Base-by-base conservation (phyloP, 2,329 filamentous ascomycete species). In the Neurospora crassa region DNA sequence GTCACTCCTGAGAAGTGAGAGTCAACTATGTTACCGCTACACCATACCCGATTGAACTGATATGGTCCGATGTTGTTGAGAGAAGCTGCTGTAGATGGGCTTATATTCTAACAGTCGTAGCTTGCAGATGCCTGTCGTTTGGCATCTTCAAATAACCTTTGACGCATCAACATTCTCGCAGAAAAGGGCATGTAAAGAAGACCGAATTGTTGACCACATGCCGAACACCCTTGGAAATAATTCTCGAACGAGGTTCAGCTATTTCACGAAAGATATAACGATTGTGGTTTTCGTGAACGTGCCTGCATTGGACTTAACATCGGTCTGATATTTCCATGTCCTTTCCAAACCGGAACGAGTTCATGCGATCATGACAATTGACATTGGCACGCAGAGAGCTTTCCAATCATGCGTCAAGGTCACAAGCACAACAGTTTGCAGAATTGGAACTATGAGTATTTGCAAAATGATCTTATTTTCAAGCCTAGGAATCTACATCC, bases 31-130 rank as follows among this genome's bases (percentile, higher is more conserved):
- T 37, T 37, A 37, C 34, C 34, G 34, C 34, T 37, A 37, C 34
- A 59, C 47, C 47, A 59, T 59, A 59, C 47, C 53, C 53, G 53
- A 63, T 63, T 63, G 53, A 63, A 63, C 53, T 63, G 53, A 18
- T 63, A 63, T 63, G 53, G 53, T 63, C 53, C 53, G 53, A 63
- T 63, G 24, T 63, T 63, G 24, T 63, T 34, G 29, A 63, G 16
- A 29, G 29, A 1, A 3, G 0, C 7, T 3, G 1, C 3, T 8
- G 24, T 6, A 2, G 3, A 5, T 63, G 16, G 1, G 3, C 16
- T 34, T 34, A 37, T 63, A 63, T 18, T 3, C 24, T 18, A 34
- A 11, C 1, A 0, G 1, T 4, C 7, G 2, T 10, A 18, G 5
- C 11, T 14, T 12, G 14, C 4, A 0, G 12, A 40, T 3, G 14